These are phyloP conservation scores for Strobilomyces confusus DNA, from an alignment of 768 basidiomycete species.

Conservation along the genomic window DNA sequence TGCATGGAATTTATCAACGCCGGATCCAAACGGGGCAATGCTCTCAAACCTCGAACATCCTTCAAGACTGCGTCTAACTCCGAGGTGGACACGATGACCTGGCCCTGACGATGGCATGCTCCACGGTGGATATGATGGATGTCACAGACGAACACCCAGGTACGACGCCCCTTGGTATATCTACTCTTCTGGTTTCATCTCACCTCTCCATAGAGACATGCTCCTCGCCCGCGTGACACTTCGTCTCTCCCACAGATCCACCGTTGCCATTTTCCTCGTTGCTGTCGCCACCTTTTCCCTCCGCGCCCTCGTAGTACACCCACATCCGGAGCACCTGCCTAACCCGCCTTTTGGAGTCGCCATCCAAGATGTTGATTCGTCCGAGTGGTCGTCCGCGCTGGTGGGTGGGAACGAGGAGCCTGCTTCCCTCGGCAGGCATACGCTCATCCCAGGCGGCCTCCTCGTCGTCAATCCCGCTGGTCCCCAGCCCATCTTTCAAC, in stretches of 20 bases:
- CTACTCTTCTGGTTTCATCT: neutral
- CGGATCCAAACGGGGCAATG: no score
- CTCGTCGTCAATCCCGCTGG: slow-evolving; percentile 33
- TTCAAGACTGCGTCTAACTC: no score
- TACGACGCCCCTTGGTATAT: neutral
- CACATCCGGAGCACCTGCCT: no score
- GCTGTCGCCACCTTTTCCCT: neutral
- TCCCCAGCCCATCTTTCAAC: slow-evolving; percentile 41
- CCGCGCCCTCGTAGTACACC: neutral
- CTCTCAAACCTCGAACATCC: no score
- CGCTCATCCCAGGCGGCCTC: slow-evolving; percentile 25
- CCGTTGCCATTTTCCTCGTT: neutral
- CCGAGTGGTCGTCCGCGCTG: no score
- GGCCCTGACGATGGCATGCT: no score
- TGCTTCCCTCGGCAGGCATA: slow-evolving; percentile 13
- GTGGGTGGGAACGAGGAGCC: no score
- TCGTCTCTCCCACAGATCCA: neutral
- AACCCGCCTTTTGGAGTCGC: neutral
- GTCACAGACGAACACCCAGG: no score
- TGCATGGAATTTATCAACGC: no score
- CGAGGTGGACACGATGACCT: no score
- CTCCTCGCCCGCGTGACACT: neutral
- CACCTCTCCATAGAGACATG: neutral
- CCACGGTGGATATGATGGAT: no score
- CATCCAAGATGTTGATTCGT: neutral